Evolutionary conservation across 805 yeast genomes (phyloP).

Genomic region (Diddensiella santjacobensis): DNA sequence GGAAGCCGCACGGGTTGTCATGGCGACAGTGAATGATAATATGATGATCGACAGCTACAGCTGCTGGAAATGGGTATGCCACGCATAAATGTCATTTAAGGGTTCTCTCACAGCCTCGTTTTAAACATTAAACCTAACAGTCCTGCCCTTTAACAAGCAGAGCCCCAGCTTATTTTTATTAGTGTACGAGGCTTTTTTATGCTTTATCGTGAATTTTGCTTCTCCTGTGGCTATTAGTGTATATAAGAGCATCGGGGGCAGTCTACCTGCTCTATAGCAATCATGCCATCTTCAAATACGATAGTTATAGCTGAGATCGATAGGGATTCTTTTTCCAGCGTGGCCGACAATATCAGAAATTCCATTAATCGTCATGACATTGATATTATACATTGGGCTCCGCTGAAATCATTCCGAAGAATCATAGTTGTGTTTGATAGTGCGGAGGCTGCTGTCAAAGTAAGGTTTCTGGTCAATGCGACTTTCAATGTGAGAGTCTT

Average conservation of each 20-base stretch:
- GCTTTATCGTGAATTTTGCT: too few species aligned
- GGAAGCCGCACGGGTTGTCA: too few species aligned
- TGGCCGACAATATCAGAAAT: not conserved
- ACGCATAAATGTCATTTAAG: too few species aligned
- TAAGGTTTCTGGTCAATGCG: not conserved
- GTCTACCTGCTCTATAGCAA: not conserved
- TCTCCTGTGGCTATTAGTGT: not conserved
- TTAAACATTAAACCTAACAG: not conserved
- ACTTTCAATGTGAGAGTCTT: constrained; percentile 1
- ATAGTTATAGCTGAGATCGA: not conserved
- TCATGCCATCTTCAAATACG: not conserved
- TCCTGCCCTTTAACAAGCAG: not conserved
- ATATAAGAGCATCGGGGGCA: not conserved
- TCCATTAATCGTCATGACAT: not conserved
- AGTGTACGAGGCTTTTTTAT: too few species aligned
- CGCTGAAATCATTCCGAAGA: constrained; percentile 23
- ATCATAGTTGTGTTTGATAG: constrained; percentile 24
- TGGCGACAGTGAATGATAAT: too few species aligned
- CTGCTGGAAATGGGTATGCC: not conserved
- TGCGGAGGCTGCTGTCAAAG: constrained; percentile 11
- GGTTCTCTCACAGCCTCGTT: not conserved
- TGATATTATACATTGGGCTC: constrained; percentile 24
- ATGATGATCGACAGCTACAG: not conserved
- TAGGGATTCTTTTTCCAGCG: not conserved
- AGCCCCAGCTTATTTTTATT: not conserved